Conservation (phyloP, 2,329 filamentous ascomycete species). For the Chrysoporthe puriensis region DNA sequence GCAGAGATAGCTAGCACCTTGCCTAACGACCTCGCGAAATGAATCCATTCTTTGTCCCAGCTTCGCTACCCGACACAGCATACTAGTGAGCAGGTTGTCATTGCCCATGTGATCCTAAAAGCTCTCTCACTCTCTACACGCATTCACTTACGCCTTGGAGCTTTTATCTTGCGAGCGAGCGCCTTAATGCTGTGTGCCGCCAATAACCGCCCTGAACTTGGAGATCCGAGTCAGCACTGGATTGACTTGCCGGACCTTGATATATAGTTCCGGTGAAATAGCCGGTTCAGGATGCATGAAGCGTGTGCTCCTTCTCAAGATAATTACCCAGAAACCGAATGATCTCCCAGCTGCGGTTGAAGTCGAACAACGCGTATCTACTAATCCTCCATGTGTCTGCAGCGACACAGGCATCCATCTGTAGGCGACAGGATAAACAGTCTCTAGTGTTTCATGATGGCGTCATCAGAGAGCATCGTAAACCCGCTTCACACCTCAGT, state of each 20-base stretch:
- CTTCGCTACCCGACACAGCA: not conserved
- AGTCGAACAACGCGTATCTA: no score
- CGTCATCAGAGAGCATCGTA: conserved; percentile 28
- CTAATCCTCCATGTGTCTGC: no score
- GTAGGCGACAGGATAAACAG: not conserved
- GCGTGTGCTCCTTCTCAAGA: not conserved
- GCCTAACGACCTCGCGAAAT: not conserved
- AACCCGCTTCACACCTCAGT: conserved; percentile 45
- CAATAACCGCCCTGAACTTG: not conserved
- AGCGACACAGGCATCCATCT: no score
- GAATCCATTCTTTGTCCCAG: not conserved
- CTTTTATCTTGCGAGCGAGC: not conserved
- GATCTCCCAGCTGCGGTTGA: no score
- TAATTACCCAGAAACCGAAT: not conserved
- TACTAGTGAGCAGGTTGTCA: not conserved
- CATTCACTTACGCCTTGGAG: not conserved
- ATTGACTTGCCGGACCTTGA: not conserved
- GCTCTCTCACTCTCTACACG: no score
- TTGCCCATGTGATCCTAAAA: not conserved
- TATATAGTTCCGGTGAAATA: not conserved
- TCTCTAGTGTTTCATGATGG: conserved; percentile 7
- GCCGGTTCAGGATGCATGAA: not conserved
- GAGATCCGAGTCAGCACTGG: not conserved
- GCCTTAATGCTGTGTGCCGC: not conserved
- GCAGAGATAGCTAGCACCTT: not conserved